Evolutionary conservation across 2,329 filamentous ascomycete species (phyloP).

Genomic region (Aspergillus ochraceus): DNA sequence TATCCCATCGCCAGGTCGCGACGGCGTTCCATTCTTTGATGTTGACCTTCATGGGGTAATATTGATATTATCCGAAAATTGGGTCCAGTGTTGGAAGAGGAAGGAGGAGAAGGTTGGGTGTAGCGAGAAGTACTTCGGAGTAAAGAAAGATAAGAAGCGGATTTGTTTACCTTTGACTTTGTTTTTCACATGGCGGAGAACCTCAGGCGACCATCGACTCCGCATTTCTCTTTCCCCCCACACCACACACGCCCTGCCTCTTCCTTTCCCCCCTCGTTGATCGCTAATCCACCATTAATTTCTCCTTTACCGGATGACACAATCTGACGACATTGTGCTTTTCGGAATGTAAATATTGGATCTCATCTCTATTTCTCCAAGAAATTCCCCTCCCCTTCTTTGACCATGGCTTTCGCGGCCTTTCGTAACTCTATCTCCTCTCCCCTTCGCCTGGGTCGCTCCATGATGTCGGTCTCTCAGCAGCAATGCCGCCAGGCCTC

Average conservation of each 20-base stretch:
- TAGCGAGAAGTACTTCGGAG: not conserved
- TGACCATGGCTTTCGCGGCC: constrained; percentile 37
- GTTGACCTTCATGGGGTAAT: constrained; percentile 73
- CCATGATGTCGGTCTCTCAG: constrained; percentile 28
- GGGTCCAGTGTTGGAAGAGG: not conserved
- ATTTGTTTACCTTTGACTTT: constrained; percentile 1
- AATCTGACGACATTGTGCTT: constrained; percentile 7
- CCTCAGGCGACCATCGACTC: constrained; percentile 10
- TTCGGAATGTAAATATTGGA: constrained; percentile 30
- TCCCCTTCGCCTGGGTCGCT: constrained; percentile 24
- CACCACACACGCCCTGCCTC: not conserved
- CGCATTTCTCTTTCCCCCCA: constrained; percentile 9
- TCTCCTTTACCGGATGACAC: constrained; percentile 4
- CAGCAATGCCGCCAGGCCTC: constrained; percentile 47
- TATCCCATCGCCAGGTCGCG: constrained; percentile 96
- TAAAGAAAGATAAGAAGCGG: not conserved
- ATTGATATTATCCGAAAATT: not conserved
- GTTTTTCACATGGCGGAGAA: constrained; percentile 13
- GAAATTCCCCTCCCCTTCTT: not conserved
- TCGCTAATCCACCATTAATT: not conserved
- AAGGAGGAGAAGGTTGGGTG: not conserved
- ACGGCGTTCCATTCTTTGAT: constrained; percentile 93
- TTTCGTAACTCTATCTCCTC: constrained; percentile 31
- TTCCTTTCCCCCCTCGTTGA: not conserved
- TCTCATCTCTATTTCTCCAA: constrained; percentile 3